A percentile compares a stretch with the other conserved stretches of the same genome.
Conservation (phyloP, 805 yeast genomes). For the Yarrowia alimentaria region DNA sequence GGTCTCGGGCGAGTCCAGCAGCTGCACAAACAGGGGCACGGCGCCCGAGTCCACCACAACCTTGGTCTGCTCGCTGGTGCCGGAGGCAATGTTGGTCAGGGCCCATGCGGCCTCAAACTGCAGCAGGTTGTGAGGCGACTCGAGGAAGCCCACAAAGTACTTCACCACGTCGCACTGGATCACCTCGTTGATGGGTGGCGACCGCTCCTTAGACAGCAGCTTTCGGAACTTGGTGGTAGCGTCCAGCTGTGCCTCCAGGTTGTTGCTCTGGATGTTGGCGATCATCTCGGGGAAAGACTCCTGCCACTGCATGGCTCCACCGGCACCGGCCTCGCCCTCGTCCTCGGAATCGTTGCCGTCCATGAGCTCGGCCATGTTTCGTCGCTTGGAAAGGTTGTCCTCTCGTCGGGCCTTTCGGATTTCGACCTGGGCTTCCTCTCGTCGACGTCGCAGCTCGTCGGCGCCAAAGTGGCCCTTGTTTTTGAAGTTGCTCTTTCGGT, state of each 20-base stretch:
- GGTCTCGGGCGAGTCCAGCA: conserved; percentile 73
- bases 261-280: conserved; percentile 69
- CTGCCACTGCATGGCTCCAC: conserved; percentile 46
- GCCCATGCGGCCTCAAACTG: conserved; percentile 99
- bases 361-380: conserved; percentile 59
- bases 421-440: conserved; percentile 96
- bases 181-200: conserved; percentile 94
- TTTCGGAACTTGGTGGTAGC: conserved; percentile 94
- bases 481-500: conserved; percentile 93
- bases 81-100: conserved; percentile 96
- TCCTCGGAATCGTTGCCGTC: conserved; percentile 42
- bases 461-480: conserved; percentile 91
- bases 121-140: conserved; percentile 69
- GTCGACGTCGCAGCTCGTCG: conserved; percentile 95
- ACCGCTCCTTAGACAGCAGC: conserved; percentile 85
- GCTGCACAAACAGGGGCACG: conserved; percentile 82
- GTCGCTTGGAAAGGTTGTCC: conserved; percentile 88
- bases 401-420: conserved; percentile 95
- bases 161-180: conserved; percentile 94
- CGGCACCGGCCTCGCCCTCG: conserved; percentile 54
- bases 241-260: conserved; percentile 74
- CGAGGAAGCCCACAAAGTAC: conserved; percentile 81
- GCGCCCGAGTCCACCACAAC: conserved; percentile 92
- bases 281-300: conserved; percentile 82
- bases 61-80: conserved; percentile 82